Conservation (phyloP, 345 rosid genomes). For the Turritis glabra region DNA sequence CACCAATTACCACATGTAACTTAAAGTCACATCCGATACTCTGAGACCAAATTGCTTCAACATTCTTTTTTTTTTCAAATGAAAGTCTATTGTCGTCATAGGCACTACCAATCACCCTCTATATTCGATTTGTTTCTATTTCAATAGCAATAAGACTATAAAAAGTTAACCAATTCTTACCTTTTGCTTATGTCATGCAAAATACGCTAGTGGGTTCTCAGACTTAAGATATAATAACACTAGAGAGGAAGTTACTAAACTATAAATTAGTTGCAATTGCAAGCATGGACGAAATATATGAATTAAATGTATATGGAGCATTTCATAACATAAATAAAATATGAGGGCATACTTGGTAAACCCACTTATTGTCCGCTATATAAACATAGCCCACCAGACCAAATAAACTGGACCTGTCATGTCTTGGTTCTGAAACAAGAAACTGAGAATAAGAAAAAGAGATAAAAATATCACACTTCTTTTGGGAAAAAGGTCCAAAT, state of each 20-base stretch:
- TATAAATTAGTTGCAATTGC: neutral
- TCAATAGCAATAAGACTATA: neutral
- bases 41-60: neutral
- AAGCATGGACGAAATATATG: neutral
- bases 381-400: constrained; percentile 33
- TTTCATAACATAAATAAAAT: neutral
- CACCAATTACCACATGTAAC: neutral
- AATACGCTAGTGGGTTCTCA: neutral
- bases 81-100: neutral
- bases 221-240: neutral
- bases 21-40: neutral
- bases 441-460: neutral
- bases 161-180: neutral
- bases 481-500: neutral
- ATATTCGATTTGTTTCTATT: neutral
- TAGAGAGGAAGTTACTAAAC: neutral
- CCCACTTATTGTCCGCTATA: constrained; percentile 12
- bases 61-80: neutral
- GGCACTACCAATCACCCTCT: neutral
- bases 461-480: constrained; percentile 6
- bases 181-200: neutral
- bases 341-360: constrained; percentile 2
- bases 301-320: neutral
- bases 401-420: constrained; percentile 37
- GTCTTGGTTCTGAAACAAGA: constrained; percentile 32